Conservation (phyloP, 108 stramenopile genomes). For the Discostella pseudostelligera region DNA sequence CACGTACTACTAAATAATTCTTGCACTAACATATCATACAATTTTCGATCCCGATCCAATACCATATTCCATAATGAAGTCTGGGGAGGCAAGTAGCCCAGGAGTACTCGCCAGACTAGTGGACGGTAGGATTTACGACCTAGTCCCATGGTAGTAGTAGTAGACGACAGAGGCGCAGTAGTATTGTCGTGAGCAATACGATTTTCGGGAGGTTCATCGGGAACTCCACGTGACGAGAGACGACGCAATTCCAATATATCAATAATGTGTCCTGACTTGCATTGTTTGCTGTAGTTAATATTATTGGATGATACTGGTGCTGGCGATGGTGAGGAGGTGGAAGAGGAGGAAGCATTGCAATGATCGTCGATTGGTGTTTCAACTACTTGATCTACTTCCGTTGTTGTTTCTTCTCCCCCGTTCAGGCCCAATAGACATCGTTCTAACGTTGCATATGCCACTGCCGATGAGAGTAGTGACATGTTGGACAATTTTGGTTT, state of each 20-base stretch:
- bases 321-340: too few relatives aligned
- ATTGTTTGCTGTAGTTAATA: constrained; percentile 42
- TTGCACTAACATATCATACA: constrained; percentile 55
- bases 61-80: constrained; percentile 54
- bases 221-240: constrained; percentile 54
- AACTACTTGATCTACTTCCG: neutral
- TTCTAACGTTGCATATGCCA: constrained; percentile 37
- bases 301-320: too few relatives aligned
- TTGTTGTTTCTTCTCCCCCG: neutral
- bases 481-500: constrained; percentile 28
- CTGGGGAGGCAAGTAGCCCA: constrained; percentile 65
- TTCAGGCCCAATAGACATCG: constrained; percentile 31
- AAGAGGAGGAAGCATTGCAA: too few relatives aligned
- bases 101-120: constrained; percentile 71
- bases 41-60: constrained; percentile 48
- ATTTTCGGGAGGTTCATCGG: constrained; percentile 50
- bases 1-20: constrained; percentile 55
- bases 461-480: constrained; percentile 33
- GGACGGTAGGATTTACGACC: constrained; percentile 55
- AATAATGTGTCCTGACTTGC: constrained; percentile 51
- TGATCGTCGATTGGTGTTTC: too few relatives aligned
- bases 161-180: neutral
- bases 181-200: constrained; percentile 3
- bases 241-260: constrained; percentile 59
- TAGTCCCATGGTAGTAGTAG: constrained; percentile 4